phyloP scores from a whole-genome alignment of 1,139 yeast species.

The Suhomyces bolitotheri region DNA sequence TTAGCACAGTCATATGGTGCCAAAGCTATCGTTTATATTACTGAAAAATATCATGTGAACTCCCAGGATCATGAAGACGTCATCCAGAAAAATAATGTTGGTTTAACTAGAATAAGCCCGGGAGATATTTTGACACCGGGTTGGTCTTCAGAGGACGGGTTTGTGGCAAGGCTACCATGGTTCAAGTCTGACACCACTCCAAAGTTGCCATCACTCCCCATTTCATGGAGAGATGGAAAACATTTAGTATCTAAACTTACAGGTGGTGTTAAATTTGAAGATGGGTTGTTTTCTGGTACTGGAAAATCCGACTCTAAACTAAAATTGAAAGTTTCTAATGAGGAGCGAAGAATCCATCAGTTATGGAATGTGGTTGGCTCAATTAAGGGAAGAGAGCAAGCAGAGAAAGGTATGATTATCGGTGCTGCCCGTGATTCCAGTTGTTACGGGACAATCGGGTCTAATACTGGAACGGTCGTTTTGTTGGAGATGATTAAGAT shows the following conservation, averaged over 20 bases:
- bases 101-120: conserved; percentile 61
- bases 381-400: conserved; percentile 79
- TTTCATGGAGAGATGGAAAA: conserved; percentile 70
- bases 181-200: conserved; percentile 58
- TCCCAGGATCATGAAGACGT: conserved; percentile 48
- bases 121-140: conserved; percentile 86
- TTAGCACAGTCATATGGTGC: conserved; percentile 34
- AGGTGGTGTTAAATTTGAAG: conserved; percentile 45
- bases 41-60: conserved; percentile 28
- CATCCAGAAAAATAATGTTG: conserved; percentile 66
- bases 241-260: conserved; percentile 49
- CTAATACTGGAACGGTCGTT: conserved; percentile 76
- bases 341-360: conserved; percentile 60
- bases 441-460: conserved; percentile 72
- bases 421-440: conserved; percentile 85
- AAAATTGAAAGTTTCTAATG: conserved; percentile 46
- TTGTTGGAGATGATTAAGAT: conserved; percentile 71
- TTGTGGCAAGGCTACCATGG: conserved; percentile 40
- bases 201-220: conserved; percentile 71
- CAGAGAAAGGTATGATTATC: conserved; percentile 68
- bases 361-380: conserved; percentile 81
- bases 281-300: conserved; percentile 30
- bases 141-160: conserved; percentile 56
- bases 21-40: conserved; percentile 39
- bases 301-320: conserved; percentile 20